Evolutionary conservation across 306 rosid species (phyloP), one percentile per base, ranked within the genome.

Genomic region (Quercus engelmannii): DNA sequence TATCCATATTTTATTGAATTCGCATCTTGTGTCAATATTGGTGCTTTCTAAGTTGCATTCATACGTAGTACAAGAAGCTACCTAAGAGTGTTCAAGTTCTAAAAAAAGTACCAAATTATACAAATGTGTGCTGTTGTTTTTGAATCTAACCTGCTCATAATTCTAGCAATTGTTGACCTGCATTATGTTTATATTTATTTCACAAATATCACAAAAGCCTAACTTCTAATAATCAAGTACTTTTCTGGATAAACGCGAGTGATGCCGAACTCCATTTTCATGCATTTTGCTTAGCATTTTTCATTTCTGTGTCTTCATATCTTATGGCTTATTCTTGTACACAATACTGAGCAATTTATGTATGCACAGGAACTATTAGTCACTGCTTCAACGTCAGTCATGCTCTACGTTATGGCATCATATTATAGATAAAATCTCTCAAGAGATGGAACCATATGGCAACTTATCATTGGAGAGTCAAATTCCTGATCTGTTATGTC

Each of bases 331-430:
- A 4, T 75, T 46, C 80, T 57, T 87, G 74, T 79, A 77, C 18
- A n/a, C 31, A 19, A 73, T 31, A 9, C 11, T 55, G 74, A 69
- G 49, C 38, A 18, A 52, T 52, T 41, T 25, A 17, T 75, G 72
- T 68, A 23, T 82, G 77, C 86, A 83, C 94, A 95, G 99, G 99
- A 95, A 80, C 80, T 91, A 85, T 43, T 95, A 72, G 85, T 95
- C 87, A 95, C 99, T 14, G 65, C 91, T 62, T 63, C 92, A 57
- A 80, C 98, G 6, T 91, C 97, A 61, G 23, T 86, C 68, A 86
- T 91, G 90, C 94, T 93, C 55, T 86, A 79, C 80, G 70, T 90
- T 46, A 77, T 95, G 93, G 94, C 96, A 52, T 90, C 97, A 8
- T 95, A 73, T 81, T 95, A 93, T 79, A 85, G 99, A 83, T 93